Evolutionary conservation across 345 rosid species (phyloP).

Genomic region (Mangifera indica): DNA sequence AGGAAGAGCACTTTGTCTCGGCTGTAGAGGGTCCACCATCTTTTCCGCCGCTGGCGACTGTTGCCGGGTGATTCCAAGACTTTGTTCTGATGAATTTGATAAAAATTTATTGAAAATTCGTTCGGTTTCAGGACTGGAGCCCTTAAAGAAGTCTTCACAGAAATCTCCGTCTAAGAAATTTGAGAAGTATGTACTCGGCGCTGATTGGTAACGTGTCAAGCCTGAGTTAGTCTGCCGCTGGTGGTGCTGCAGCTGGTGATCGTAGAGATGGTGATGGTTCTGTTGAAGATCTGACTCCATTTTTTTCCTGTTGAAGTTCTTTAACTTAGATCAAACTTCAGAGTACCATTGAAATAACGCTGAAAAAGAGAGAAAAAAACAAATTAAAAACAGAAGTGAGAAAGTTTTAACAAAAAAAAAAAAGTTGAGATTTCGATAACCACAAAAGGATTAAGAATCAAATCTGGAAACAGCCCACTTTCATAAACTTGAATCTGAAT

Average conservation of each 20-base stretch:
- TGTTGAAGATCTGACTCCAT: constrained; percentile 50
- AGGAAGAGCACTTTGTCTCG: constrained; percentile 25
- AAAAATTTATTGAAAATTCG: constrained; percentile 46
- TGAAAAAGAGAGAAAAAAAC: background rate
- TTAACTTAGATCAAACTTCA: constrained; percentile 13
- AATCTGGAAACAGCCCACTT: constrained; percentile 31
- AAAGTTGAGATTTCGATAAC: background rate
- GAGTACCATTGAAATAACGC: background rate
- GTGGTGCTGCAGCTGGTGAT: constrained; percentile 21
- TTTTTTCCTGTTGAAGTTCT: background rate
- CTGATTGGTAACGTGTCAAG: constrained; percentile 53
- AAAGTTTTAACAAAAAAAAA: too few species aligned
- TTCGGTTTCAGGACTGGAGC: constrained; percentile 56
- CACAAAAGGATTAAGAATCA: constrained; percentile 8
- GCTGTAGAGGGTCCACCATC: constrained; percentile 30
- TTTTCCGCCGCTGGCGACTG: constrained; percentile 36
- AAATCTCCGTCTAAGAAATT: constrained; percentile 37
- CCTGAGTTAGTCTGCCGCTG: constrained; percentile 43
- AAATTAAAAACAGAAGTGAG: background rate
- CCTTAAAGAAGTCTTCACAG: constrained; percentile 40
- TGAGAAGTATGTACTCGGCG: constrained; percentile 55
- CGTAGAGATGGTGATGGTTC: constrained; percentile 21
- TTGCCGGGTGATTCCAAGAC: constrained; percentile 11
- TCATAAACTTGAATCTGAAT: constrained; percentile 24
- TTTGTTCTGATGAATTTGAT: constrained; percentile 22